These are phyloP conservation scores for Pestalotiopsis sp. DNA, from an alignment of 2,329 filamentous ascomycete genomes.

Conservation along the genomic window DNA sequence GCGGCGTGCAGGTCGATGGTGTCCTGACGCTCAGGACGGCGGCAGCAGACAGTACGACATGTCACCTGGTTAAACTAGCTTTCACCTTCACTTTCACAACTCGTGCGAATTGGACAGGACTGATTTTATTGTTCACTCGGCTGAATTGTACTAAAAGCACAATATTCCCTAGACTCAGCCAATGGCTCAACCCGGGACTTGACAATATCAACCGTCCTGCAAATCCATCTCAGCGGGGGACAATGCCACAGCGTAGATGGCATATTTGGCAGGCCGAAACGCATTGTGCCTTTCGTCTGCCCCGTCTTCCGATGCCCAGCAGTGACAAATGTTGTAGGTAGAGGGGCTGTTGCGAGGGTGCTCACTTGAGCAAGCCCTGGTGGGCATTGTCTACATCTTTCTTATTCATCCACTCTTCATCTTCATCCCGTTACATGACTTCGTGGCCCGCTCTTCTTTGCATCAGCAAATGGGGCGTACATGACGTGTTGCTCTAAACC, in stretches of 20 bases:
- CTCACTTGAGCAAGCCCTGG: conserved; percentile 11
- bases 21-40: no score
- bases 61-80: no score
- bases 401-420: conserved; percentile 14
- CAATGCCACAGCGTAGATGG: not conserved
- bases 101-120: not conserved
- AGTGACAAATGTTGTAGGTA: not conserved
- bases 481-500: conserved; percentile 36
- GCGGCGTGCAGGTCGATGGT: no score
- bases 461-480: conserved; percentile 30
- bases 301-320: conserved; percentile 3
- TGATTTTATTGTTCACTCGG: not conserved
- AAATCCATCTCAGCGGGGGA: not conserved
- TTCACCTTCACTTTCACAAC: not conserved
- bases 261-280: conserved; percentile 1
- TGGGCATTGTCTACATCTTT: not conserved
- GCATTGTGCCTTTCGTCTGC: conserved; percentile 6
- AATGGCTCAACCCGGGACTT: not conserved
- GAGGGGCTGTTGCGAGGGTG: not conserved
- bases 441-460: conserved; percentile 28
- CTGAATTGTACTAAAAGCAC: conserved; percentile 7
- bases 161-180: not conserved
- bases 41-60: no score
- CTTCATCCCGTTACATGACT: conserved; percentile 35
- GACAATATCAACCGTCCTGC: not conserved